Percentiles rank a stretch among this genome's conserved stretches.
Evolutionary conservation across 192 early-diverging fungal genomes (phyloP).

Genomic region (Backusella mclennaniae): DNA sequence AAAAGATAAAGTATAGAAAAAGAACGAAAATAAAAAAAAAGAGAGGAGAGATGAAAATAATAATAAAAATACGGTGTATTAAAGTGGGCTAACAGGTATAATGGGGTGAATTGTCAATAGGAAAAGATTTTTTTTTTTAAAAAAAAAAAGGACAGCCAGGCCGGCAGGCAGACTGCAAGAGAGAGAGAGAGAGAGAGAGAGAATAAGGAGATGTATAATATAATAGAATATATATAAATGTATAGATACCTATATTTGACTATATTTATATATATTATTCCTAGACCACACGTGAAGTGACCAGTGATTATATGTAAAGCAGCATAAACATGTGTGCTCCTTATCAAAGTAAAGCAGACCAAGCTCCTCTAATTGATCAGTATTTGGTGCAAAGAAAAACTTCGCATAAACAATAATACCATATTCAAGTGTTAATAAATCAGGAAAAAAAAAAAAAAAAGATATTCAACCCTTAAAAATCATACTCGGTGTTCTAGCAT

Average conservation of each 20-base stretch:
- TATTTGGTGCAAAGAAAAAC: not conserved
- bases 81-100: not conserved
- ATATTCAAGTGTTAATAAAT: slow-evolving; percentile 1
- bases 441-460: not conserved
- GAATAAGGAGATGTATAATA: not conserved
- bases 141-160: not conserved
- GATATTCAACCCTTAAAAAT: slow-evolving; percentile 1
- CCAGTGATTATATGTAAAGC: not conserved
- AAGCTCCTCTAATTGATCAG: not conserved
- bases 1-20: not conserved
- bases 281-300: not conserved
- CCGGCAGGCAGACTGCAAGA: not conserved
- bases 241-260: not conserved
- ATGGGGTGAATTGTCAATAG: not conserved
- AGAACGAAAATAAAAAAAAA: not conserved
- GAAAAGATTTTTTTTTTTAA: not conserved
- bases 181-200: not conserved
- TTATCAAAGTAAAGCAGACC: not conserved
- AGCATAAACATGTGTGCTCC: slow-evolving; percentile 1
- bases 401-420: not conserved
- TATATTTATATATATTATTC: slow-evolving; percentile 7
- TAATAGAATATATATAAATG: not conserved
- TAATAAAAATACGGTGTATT: not conserved
- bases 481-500: slow-evolving; percentile 8
- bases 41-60: not conserved